Conservation (phyloP, 148 eudicot species). For the Pouteria glomerata region DNA sequence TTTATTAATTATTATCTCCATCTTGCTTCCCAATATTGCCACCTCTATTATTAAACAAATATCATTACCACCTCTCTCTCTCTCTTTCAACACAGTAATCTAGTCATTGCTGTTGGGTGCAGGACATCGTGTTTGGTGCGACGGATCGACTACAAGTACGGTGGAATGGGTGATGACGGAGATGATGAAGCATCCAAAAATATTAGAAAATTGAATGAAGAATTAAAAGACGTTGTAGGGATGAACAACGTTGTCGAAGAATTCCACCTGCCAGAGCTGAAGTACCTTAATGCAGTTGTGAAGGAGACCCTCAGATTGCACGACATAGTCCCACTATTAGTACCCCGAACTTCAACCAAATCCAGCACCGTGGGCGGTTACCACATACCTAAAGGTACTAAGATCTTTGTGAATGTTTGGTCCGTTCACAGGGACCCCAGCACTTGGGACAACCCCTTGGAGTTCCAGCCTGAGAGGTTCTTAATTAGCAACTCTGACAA, state of each 20-base stretch:
- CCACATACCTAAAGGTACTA: constrained; percentile 18
- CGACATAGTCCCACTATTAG: constrained; percentile 22
- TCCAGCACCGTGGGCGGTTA: constrained; percentile 23
- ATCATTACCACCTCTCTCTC: too few relatives aligned
- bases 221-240: constrained; percentile 27
- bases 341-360: constrained; percentile 23
- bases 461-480: constrained; percentile 30
- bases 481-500: neutral
- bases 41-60: too few relatives aligned
- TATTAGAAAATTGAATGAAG: constrained; percentile 28
- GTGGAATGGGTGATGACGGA: constrained; percentile 43
- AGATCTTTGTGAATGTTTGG: constrained; percentile 22
- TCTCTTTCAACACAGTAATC: neutral
- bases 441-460: constrained; percentile 7
- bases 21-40: too few relatives aligned
- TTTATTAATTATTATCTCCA: too few relatives aligned
- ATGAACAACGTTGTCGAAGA: constrained; percentile 28
- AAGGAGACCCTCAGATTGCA: constrained; percentile 40
- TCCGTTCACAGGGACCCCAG: constrained; percentile 28
- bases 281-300: constrained; percentile 32
- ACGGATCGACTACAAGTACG: constrained; percentile 27
- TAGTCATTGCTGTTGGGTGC: neutral
- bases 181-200: constrained; percentile 18
- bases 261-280: constrained; percentile 19
- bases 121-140: constrained; percentile 36